Evolutionary conservation across 306 rosid genomes (phyloP).

Genomic region (Sindora glabra): DNA sequence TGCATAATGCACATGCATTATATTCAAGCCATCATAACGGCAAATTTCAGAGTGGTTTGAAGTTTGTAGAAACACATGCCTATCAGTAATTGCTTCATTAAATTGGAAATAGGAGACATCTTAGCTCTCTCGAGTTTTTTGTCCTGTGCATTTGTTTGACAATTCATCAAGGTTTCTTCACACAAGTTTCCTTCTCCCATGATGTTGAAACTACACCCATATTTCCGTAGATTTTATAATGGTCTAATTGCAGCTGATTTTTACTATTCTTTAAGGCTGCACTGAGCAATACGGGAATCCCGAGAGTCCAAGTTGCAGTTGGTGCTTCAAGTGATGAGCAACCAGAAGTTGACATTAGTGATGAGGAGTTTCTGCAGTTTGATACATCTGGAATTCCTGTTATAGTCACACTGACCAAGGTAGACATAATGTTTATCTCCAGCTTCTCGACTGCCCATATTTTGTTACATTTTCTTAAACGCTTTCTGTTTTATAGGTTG

Average conservation of each 20-base stretch:
- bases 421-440: conserved; percentile 1
- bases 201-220: neutral
- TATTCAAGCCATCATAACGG: no score
- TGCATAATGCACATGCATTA: no score
- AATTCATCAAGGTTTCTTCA: neutral
- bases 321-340: conserved; percentile 49
- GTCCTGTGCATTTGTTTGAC: no score
- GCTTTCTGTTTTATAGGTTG: conserved; percentile 38
- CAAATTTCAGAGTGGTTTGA: no score
- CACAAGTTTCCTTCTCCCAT: conserved; percentile 1
- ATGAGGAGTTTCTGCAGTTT: conserved; percentile 84
- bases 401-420: conserved; percentile 82
- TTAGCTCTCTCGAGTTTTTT: no score
- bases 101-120: no score
- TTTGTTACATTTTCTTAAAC: neutral
- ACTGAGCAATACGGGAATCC: conserved; percentile 79
- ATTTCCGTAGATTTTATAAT: neutral
- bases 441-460: no score
- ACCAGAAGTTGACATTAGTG: conserved; percentile 73
- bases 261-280: conserved; percentile 59
- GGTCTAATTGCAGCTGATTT: neutral
- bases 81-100: no score
- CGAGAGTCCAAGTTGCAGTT: conserved; percentile 59
- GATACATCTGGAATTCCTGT: conserved; percentile 82
- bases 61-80: no score